phyloP scores from a whole-genome alignment of 2,329 filamentous ascomycete genomes.

The Fusarium sp. region DNA sequence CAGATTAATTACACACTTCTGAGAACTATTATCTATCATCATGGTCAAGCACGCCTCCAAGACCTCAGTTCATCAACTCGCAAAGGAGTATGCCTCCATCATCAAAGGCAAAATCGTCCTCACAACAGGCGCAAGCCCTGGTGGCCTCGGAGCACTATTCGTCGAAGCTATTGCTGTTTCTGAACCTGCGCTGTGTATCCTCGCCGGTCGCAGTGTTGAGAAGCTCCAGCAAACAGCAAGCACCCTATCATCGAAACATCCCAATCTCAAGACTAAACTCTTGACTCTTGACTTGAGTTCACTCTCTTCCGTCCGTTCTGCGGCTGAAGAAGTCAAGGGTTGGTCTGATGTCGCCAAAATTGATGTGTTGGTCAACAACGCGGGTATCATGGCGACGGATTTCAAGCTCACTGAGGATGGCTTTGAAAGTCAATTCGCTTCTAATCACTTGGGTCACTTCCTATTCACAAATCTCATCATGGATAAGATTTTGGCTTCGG shows the following conservation, averaged over 20 bases:
- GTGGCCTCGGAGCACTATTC: slow-evolving; percentile 9
- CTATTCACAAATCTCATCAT: slow-evolving; percentile 19
- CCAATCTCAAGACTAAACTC: background rate
- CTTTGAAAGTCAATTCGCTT: slow-evolving; percentile 10
- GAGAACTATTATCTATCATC: background rate
- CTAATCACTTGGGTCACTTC: slow-evolving; percentile 19
- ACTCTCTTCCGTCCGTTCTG: slow-evolving; percentile 1
- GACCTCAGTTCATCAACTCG: slow-evolving; percentile 5
- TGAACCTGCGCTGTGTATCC: background rate
- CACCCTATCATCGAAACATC: background rate
- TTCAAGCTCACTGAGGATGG: slow-evolving; percentile 14
- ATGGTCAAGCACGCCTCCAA: slow-evolving; percentile 8
- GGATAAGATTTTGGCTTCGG: background rate
- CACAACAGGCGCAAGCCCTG: slow-evolving; percentile 11
- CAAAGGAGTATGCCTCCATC: slow-evolving; percentile 1
- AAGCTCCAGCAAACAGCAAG: slow-evolving; percentile 20
- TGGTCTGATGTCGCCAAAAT: slow-evolving; percentile 10
- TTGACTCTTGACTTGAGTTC: slow-evolving; percentile 3
- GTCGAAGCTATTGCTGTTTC: slow-evolving; percentile 1
- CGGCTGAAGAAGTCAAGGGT: background rate
- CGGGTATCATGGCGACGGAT: slow-evolving; percentile 13
- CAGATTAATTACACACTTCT: no score
- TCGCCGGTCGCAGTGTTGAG: slow-evolving; percentile 5
- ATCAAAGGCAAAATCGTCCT: slow-evolving; percentile 18
- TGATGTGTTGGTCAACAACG: slow-evolving; percentile 14